Evolutionary conservation across 441 rosid species (phyloP).

Genomic region (Jatropha multifida): DNA sequence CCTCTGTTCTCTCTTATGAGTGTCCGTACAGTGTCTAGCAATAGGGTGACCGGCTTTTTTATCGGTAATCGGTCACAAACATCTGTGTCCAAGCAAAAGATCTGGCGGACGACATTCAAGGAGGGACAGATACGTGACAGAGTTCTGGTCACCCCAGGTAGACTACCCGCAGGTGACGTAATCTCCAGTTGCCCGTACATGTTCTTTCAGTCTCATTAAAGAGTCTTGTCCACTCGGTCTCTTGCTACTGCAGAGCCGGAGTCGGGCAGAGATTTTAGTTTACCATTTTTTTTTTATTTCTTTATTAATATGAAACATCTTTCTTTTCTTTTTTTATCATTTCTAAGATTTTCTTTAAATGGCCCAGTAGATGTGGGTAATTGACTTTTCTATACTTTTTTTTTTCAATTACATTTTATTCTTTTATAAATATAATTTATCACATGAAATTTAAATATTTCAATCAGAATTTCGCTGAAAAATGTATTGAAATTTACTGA

Average conservation of each 20-base stretch:
- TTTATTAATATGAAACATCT: no score
- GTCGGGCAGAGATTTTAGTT: not conserved
- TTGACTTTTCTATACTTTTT: no score
- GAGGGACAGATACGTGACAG: conserved; percentile 2
- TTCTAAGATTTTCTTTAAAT: no score
- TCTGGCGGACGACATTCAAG: conserved; percentile 33
- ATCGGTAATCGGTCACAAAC: conserved; percentile 31
- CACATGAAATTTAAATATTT: no score
- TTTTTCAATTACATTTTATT: no score
- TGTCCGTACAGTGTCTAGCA: conserved; percentile 14
- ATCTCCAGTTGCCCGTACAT: conserved; percentile 25
- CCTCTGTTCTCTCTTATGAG: not conserved
- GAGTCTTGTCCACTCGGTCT: conserved; percentile 13
- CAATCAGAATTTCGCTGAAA: no score
- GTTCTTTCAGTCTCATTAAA: not conserved
- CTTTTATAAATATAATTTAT: no score
- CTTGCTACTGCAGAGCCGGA: not conserved
- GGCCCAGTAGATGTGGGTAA: no score
- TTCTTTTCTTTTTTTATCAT: no score
- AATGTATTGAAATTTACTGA: no score
- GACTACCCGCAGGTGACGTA: conserved; percentile 34
- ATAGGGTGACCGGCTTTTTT: conserved; percentile 11
- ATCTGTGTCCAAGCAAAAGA: conserved; percentile 40
- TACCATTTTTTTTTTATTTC: no score
- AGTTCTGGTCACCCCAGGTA: conserved; percentile 11